Evolutionary conservation across 441 rosid species (phyloP), one percentile per base, ranked within the genome.

Genomic region (Iberis amara): DNA sequence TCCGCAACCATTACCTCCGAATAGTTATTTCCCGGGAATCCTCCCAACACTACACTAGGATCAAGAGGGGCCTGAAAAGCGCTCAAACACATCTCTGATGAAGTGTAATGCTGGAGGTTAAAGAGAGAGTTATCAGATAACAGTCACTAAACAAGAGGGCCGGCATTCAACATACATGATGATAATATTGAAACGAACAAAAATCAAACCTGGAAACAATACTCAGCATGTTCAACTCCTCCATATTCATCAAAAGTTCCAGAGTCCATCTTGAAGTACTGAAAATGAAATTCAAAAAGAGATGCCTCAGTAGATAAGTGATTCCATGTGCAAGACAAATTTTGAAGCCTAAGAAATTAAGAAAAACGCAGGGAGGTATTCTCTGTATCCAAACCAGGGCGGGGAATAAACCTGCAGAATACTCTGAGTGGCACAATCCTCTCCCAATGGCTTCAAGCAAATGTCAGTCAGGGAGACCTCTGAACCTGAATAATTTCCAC

Each of bases 371-470:
- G 10, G 7, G 48, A 65, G 33, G 35, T 28, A 36, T n/a, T 32
- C 18, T 39, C 31, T 31, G 52, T 49, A 50, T 43, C 52, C 44
- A 47, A 39, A 53, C 48, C 30, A 38, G 46, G 41, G 37, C 33
- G 14, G 59, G 35, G 35, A 44, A 14, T 33, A 62, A 58, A 94
- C 99, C 99, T 94, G 96, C 54, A 94, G 73, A 64, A 94, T 75
- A 75, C 86, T 89, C 74, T 94, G 99, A 59, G 94, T 83, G 66
- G 97, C 97, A 67, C 99, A 94, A 73, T 85, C 97, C 57, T 80
- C 70, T 59, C 85, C 96, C 42, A 94, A 70, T 30, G 99, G 99
- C 71, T 89, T 94, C 81, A 82, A 68, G 79, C 99, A 94, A 59
- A 94, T 92, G 72, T 92, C 95, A 51, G 83, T 61, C 60, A 92